Conservation (phyloP, 1,139 yeast species). For the Meyerozyma smithsonii region DNA sequence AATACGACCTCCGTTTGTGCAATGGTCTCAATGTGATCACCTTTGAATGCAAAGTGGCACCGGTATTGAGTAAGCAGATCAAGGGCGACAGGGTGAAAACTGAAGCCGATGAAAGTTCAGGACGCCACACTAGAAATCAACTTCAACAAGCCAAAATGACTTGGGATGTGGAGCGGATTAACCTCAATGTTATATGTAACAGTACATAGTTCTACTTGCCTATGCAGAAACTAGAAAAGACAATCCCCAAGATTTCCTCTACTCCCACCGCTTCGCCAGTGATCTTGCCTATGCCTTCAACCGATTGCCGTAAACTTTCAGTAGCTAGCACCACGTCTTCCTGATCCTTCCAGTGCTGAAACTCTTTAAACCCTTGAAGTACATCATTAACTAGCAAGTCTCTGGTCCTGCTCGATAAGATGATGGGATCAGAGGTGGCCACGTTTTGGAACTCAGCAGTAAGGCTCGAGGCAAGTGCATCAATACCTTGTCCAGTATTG, state of each 20-base stretch:
- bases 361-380: constrained; percentile 62
- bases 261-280: constrained; percentile 88
- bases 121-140: constrained; percentile 47
- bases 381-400: constrained; percentile 74
- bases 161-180: constrained; percentile 45
- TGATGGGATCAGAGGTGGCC: constrained; percentile 55
- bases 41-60: constrained; percentile 44
- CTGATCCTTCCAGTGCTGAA: constrained; percentile 42
- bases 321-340: constrained; percentile 80
- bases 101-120: constrained; percentile 15
- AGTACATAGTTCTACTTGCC: constrained; percentile 54
- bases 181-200: constrained; percentile 14
- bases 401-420: constrained; percentile 68
- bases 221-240: constrained; percentile 87
- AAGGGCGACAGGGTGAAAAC: constrained; percentile 8
- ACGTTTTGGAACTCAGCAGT: constrained; percentile 44
- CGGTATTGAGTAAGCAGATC: constrained; percentile 11
- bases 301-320: constrained; percentile 69
- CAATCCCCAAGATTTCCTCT: constrained; percentile 87
- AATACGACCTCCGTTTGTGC: constrained; percentile 46
- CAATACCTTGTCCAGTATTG: constrained; percentile 50
- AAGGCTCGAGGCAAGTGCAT: constrained; percentile 33
- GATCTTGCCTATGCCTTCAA: constrained; percentile 85
- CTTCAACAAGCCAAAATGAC: constrained; percentile 43
- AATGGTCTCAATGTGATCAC: constrained; percentile 44